A percentile compares a stretch with the other conserved stretches of the same genome.
These are phyloP conservation scores for Penicillium manginii DNA, from an alignment of 495 filamentous ascomycete species.

Conservation along the genomic window DNA sequence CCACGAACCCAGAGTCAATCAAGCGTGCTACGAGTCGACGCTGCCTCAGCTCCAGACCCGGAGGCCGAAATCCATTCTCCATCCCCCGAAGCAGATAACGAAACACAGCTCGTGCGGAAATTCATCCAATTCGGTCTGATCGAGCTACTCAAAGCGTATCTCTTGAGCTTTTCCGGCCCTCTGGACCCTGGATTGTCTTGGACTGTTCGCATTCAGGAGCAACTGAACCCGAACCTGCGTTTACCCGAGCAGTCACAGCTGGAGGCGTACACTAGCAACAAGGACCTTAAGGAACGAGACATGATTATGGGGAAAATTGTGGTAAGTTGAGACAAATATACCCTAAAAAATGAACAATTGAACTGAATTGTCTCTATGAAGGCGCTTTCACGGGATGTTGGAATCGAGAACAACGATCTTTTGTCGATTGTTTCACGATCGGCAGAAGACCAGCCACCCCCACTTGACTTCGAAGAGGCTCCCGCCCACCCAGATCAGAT, in stretches of 20 bases:
- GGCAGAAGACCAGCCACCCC: constrained; percentile 42
- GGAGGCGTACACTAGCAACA: constrained; percentile 64
- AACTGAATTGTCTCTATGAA: constrained; percentile 30
- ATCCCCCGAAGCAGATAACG: constrained; percentile 54
- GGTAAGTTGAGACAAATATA: constrained; percentile 48
- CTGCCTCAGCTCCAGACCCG: constrained; percentile 72
- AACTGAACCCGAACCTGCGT: constrained; percentile 56
- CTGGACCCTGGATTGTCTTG: constrained; percentile 71
- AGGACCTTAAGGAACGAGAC: constrained; percentile 65
- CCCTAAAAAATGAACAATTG: too few relatives aligned
- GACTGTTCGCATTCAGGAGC: constrained; percentile 77
- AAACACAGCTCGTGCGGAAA: constrained; percentile 61
- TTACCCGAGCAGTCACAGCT: constrained; percentile 56
- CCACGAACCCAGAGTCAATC: constrained; percentile 64
- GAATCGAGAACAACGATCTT: constrained; percentile 56
- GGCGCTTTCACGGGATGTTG: constrained; percentile 75
- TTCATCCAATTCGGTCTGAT: constrained; percentile 86
- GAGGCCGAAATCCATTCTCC: constrained; percentile 68
- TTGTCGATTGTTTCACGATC: constrained; percentile 43
- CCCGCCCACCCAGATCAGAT: constrained; percentile 63
- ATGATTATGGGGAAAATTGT: constrained; percentile 76
- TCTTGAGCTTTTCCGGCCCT: constrained; percentile 57
- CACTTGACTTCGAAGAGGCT: constrained; percentile 43
- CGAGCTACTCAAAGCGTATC: constrained; percentile 81
- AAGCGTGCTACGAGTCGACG: constrained; percentile 40